phyloP scores from a whole-genome alignment of 2,329 filamentous ascomycete species.

The Stagonosporopsis chrysanthemi region DNA sequence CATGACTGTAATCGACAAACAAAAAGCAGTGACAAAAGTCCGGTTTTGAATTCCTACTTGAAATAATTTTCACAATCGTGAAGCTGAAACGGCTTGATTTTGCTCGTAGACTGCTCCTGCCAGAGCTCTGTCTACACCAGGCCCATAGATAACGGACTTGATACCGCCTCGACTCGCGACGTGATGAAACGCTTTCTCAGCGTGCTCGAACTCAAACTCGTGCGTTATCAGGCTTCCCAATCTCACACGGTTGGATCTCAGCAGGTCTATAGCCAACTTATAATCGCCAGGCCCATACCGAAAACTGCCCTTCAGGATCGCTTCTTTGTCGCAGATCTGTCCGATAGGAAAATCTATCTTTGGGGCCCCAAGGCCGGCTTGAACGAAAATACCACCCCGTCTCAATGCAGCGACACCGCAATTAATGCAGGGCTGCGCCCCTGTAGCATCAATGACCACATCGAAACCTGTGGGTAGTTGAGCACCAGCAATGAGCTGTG shows the following conservation, averaged over 20 bases:
- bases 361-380: slow-evolving; percentile 32
- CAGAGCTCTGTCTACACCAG: slow-evolving; percentile 14
- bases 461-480: slow-evolving; percentile 18
- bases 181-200: slow-evolving; percentile 27
- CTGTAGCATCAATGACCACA: slow-evolving; percentile 36
- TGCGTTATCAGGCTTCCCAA: slow-evolving; percentile 28
- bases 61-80: background rate
- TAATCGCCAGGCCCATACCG: slow-evolving; percentile 42
- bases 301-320: slow-evolving; percentile 35
- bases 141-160: slow-evolving; percentile 35
- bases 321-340: slow-evolving; percentile 38
- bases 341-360: slow-evolving; percentile 31
- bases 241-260: slow-evolving; percentile 20
- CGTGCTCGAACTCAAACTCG: slow-evolving; percentile 23
- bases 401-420: slow-evolving; percentile 25
- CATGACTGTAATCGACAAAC: background rate
- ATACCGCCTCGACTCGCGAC: slow-evolving; percentile 27
- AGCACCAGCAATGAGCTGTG: slow-evolving; percentile 1
- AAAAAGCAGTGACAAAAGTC: background rate
- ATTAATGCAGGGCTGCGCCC: slow-evolving; percentile 32
- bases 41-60: background rate
- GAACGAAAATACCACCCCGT: slow-evolving; percentile 30
- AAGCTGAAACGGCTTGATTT: background rate
- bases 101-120: background rate
- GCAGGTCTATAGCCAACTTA: slow-evolving; percentile 25